Conservation (phyloP, 176 grass and related monocot genomes). For the Canna indica region DNA sequence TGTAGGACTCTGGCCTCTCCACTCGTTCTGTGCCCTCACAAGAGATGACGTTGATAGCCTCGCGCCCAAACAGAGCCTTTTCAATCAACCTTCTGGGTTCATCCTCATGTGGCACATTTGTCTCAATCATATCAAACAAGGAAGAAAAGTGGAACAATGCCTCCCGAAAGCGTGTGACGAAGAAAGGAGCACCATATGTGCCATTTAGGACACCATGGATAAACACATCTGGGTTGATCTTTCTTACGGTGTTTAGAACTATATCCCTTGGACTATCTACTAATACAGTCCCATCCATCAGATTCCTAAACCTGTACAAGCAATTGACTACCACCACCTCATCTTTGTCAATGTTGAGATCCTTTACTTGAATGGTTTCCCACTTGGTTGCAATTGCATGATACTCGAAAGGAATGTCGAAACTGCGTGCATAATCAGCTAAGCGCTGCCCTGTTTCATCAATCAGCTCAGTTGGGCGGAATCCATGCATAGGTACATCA, state of each 20-base stretch:
- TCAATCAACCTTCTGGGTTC: constrained; percentile 22
- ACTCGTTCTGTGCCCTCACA: constrained; percentile 42
- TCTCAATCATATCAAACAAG: constrained; percentile 25
- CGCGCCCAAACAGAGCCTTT: constrained; percentile 12
- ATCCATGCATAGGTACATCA: constrained; percentile 33
- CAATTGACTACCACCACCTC: constrained; percentile 29
- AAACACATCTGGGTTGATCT: constrained; percentile 30
- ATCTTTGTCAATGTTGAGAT: constrained; percentile 23
- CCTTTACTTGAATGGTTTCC: constrained; percentile 12
- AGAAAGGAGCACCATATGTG: constrained; percentile 25
- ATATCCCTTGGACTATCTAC: constrained; percentile 15
- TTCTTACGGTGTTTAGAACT: constrained; percentile 23
- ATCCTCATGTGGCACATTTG: constrained; percentile 27
- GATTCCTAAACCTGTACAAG: constrained; percentile 8
- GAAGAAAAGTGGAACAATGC: constrained; percentile 25
- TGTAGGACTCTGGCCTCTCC: constrained; percentile 38
- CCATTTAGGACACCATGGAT: constrained; percentile 21
- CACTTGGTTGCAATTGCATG: constrained; percentile 5
- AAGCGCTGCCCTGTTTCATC: constrained; percentile 42
- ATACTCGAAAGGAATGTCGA: constrained; percentile 36
- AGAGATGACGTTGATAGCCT: constrained; percentile 29
- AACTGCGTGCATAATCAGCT: constrained; percentile 12
- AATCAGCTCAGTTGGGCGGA: constrained; percentile 34
- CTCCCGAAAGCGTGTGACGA: constrained; percentile 38
- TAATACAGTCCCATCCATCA: constrained; percentile 20